Base-by-base conservation (phyloP, 805 yeast species). In the Yarrowia sp. region DNA sequence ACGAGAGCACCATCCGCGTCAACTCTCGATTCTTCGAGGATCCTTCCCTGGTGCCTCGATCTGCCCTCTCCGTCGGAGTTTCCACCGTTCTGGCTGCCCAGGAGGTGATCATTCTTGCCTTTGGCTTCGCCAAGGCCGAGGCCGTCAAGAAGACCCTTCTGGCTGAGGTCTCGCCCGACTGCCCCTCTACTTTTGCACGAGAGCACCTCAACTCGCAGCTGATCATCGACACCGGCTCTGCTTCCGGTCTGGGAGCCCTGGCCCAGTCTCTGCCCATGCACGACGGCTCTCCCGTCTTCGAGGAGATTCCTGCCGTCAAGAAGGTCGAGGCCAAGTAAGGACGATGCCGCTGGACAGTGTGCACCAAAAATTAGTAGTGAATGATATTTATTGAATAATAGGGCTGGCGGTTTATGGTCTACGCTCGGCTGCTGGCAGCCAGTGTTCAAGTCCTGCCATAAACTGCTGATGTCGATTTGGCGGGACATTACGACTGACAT, bases 1-100 rank as follows among this genome's bases (percentile, higher is more conserved):
- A 77, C 13, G 74, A 76, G 44, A 74, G 80, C 38, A 83, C 86
- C 7, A 77, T 82, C 36, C 69, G 73, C 31, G 86, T 85, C 44
- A 83, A 83, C 69, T 76, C 80, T 14, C 73, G 86, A 46, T 82
- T 83, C 66, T 83, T 82, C 67, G 74, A 72, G 49, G 81, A 81
- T 65, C 65, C 65, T 53, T 67, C 73, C 14, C 77, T 79, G 64
- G 86, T 83, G 47, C 86, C 86, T 5, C 75, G 72, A 38, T 70
- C 66, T 39, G 86, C 86, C 0, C 72, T 83, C 21, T 76, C 80
- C 25, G 85, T 83, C 24, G 86, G 86, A 13, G 81, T 83, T 58
- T 77, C 85, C 18, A 83, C 86, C 16, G 78, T 83, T 42, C 72
- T 83, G 64, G 81, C 78, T 67, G 81, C 85, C 2, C 76, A 80